Base-by-base conservation (phyloP, 176 grass and related monocot genomes). In the Carex scoparia region DNA sequence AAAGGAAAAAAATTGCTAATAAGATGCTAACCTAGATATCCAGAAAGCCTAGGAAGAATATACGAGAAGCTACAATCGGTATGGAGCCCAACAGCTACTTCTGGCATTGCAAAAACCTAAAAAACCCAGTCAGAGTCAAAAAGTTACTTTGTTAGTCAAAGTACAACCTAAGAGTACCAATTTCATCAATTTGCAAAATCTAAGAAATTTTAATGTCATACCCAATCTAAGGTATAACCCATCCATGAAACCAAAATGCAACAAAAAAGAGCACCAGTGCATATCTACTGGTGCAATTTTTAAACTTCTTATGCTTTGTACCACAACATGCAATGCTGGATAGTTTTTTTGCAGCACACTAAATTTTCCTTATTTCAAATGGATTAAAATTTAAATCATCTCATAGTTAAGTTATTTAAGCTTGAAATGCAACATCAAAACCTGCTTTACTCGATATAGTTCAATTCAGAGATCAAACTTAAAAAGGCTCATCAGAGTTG, bases 51-150 rank as follows among this genome's bases (percentile, higher is more conserved):
- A 51, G 93, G 88, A 95, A 95, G 91, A 88, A 98, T 95, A 83
- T 87, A 98, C 19, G 95, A 98, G 88, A 98, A 98, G 72, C 91
- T 92, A 74, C 95, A 98, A 81, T 98, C 96, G 66, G 93, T 89
- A 85, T 98, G 96, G 71, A 98, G 83, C 56, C 96, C 96, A 84
- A 98, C 88, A 86, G 89, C 91, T 33, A 86, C 96, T 89, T 98
- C 96, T 11, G 96, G 96, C 79, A 92, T 88, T 54, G 93, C 78
- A 84, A 95, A 98, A 19, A 95, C 71, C 95, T 98, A 72, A 12
- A 60, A 14, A 65, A 51, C 7, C 62, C n/a, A 53, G 37, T 46
- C 10, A 66, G 8, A 53, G 67, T 51, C 14, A 19, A 53, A 12
- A 81, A 81, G 7, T 61, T 54, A 79, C 51, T 38, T 64, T 81